Base-by-base conservation (phyloP, 345 rosid genomes). In the Dipteronia dyeriana region DNA sequence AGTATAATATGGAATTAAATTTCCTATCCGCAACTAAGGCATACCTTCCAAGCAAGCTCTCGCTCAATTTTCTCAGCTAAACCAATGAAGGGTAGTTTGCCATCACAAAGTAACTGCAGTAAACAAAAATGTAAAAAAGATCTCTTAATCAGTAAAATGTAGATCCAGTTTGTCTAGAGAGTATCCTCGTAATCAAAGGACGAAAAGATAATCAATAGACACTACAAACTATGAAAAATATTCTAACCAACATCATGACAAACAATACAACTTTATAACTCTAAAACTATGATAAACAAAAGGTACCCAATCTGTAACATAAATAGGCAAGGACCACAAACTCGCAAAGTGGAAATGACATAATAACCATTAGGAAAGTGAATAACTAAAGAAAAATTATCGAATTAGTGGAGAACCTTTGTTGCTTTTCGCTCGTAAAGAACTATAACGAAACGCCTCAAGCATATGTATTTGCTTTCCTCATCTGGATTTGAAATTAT, bases 41-140 rank as follows among this genome's bases (percentile, higher is more conserved):
- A 68, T 83, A 96, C 99, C 99, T 96, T 96, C 99, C 99, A 92
- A 39, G 83, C 91, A 80, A 96, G 98, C 87, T 94, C 98, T 79
- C 66, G 92, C 83, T 91, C 97, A 79, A 96, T 87, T 86, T 96
- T 94, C 79, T 94, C 99, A 3, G 89, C 85, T 79, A 94, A 87
- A 82, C 98, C 98, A 78, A 86, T 86, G 73, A 91, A 94, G 29
- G 99, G 99, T 77, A 96, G 83, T 75, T 90, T 91, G 81, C 97
- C 97, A 82, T 90, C 90, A 82, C 94, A 88, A 73, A 96, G 91
- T 70, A 90, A 82, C 99, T 92, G 86, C 81, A 77, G 73, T 14
- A 70, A 76, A 76, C 0, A 69, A 74, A 78, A 51, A 73, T 51
- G 39, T 73, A 29, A 69, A 66, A 72, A 59, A 62, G 60, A 14